phyloP scores from a whole-genome alignment of 805 yeast genomes.

The Ogataea trehalophila region DNA sequence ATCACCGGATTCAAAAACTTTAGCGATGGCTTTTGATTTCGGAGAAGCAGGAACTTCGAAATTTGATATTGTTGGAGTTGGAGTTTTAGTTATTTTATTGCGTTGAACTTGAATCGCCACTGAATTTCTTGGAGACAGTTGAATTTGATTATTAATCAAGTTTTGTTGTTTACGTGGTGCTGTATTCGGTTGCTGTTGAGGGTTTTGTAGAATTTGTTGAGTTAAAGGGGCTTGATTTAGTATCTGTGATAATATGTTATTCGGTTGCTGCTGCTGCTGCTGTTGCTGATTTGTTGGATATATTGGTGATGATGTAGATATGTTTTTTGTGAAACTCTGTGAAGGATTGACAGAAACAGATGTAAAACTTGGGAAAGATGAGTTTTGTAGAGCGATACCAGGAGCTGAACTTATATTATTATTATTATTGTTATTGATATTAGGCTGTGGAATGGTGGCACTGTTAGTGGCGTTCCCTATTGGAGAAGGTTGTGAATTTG shows the following conservation, averaged over 20 bases:
- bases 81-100: constrained; percentile 12
- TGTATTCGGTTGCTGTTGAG: neutral
- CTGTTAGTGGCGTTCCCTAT: no score
- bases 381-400: neutral
- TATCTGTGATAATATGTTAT: neutral
- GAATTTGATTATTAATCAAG: neutral
- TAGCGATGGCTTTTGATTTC: constrained; percentile 14
- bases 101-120: constrained; percentile 5
- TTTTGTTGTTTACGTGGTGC: no score
- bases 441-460: no score
- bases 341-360: constrained; percentile 6
- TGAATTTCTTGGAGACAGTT: constrained; percentile 2
- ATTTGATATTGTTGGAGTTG: constrained; percentile 18
- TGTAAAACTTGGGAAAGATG: constrained; percentile 2
- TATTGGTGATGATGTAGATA: neutral
- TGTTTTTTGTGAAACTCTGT: neutral
- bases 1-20: constrained; percentile 19
- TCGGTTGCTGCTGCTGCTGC: neutral
- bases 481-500: neutral
- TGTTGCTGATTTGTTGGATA: constrained; percentile 1
- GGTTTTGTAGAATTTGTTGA: neutral
- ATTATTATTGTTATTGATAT: neutral
- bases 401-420: neutral
- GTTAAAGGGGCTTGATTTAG: neutral
- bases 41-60: constrained; percentile 25